phyloP scores from a whole-genome alignment of 352 stramenopile genomes.

The Phytophthora sojae region DNA sequence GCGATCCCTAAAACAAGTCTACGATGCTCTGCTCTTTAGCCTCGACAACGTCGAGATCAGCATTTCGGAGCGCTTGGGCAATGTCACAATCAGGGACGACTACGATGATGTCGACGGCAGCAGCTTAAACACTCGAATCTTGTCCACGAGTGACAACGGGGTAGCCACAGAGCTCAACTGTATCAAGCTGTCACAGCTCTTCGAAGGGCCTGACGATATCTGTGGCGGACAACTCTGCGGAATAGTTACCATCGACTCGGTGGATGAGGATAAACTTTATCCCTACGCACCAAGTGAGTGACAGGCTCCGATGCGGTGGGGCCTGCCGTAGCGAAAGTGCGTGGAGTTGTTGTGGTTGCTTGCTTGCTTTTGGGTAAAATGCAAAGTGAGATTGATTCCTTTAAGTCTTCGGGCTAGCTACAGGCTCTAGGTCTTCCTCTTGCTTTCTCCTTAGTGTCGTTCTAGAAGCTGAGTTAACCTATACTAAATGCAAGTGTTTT shows the following conservation, averaged over 20 bases:
- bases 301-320: no score
- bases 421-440: no score
- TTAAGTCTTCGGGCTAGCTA: no score
- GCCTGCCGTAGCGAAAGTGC: no score
- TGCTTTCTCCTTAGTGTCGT: no score
- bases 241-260: conserved; percentile 6
- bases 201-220: no score
- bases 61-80: conserved; percentile 15
- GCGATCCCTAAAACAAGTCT: conserved; percentile 33
- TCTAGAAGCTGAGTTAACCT: no score
- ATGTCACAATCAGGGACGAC: conserved; percentile 46
- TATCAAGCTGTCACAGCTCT: background rate
- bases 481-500: no score
- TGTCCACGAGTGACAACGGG: conserved; percentile 23
- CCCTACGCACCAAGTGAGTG: conserved; percentile 25
- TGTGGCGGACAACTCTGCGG: no score
- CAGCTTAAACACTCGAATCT: conserved; percentile 18
- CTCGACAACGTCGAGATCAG: conserved; percentile 45
- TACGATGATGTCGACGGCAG: conserved; percentile 17
- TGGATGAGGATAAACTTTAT: conserved; percentile 28
- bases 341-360: no score
- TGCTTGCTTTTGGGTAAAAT: no score
- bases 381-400: no score
- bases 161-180: conserved; percentile 22
- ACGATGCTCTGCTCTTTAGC: conserved; percentile 33